Percentiles rank a stretch among this genome's conserved stretches.
phyloP scores from a whole-genome alignment of 1,284 basidiomycete species.

The Apiotrichum gracile region DNA sequence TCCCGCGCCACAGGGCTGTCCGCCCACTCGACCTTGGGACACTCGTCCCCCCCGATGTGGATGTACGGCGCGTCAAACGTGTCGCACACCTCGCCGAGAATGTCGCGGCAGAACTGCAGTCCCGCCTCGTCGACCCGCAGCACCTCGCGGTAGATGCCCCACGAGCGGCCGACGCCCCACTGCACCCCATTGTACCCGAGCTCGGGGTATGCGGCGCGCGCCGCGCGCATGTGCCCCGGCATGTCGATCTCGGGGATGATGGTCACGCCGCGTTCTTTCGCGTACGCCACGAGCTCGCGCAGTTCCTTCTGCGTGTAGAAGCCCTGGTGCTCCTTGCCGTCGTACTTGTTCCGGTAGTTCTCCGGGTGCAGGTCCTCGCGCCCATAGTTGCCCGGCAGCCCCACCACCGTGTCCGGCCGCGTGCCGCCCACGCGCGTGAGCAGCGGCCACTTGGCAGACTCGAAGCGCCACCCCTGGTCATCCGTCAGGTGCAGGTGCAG shows the following conservation, averaged over 20 bases:
- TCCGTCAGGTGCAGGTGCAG: conserved; percentile 20
- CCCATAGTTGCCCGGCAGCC: conserved; percentile 5
- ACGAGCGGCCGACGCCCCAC: conserved; percentile 1
- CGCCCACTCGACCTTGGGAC: conserved; percentile 17
- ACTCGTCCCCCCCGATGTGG: conserved; percentile 18
- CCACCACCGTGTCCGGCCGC: conserved; percentile 11
- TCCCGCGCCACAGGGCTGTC: background rate
- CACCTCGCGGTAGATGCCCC: conserved; percentile 19
- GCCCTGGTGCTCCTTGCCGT: conserved; percentile 12
- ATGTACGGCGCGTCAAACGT: conserved; percentile 12
- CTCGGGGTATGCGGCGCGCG: conserved; percentile 19
- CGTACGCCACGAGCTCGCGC: conserved; percentile 8
- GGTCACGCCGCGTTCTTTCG: conserved; percentile 9
- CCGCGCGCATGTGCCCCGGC: conserved; percentile 21
- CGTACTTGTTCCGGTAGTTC: conserved; percentile 13
- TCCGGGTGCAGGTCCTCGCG: conserved; percentile 15
- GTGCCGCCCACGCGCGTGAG: conserved; percentile 7
- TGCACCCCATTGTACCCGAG: conserved; percentile 13
- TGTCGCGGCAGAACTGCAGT: conserved; percentile 11
- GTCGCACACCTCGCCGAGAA: conserved; percentile 17
- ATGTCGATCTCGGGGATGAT: conserved; percentile 21
- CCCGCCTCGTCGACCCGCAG: conserved; percentile 16
- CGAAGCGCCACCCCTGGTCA: conserved; percentile 22
- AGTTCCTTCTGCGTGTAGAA: conserved; percentile 19
- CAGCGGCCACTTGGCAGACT: conserved; percentile 16